phyloP scores from a whole-genome alignment of 78 protist species.

The Dictyostelium capitatum region DNA sequence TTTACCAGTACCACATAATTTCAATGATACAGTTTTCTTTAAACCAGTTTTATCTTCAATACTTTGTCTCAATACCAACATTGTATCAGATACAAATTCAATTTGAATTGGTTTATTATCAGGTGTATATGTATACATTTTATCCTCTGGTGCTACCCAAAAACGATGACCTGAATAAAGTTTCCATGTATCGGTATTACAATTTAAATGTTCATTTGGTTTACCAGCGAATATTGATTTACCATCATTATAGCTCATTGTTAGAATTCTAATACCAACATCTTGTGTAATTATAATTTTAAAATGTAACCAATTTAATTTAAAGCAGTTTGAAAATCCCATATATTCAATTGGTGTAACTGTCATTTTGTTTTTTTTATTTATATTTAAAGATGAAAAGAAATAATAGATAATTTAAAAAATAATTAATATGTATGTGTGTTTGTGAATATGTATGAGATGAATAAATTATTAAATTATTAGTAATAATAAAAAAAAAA shows the following conservation, averaged over 20 bases:
- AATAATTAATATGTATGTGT: background rate
- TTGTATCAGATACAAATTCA: background rate
- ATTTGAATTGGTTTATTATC: constrained; percentile 11
- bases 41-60: background rate
- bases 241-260: background rate
- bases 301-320: background rate
- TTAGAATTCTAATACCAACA: constrained; percentile 47
- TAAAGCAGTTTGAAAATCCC: constrained; percentile 25
- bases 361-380: background rate
- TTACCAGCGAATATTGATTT: background rate
- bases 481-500: no score
- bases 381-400: background rate
- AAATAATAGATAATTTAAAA: no score
- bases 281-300: constrained; percentile 16
- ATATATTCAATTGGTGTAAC: background rate
- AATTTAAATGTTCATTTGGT: background rate
- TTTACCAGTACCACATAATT: background rate
- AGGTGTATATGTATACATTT: constrained; percentile 22
- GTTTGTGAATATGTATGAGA: no score
- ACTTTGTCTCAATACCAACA: background rate
- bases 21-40: background rate
- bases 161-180: constrained; percentile 42
- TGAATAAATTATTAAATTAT: no score
- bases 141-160: constrained; percentile 41
- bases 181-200: background rate